Base-by-base conservation (phyloP, 345 rosid species). In the Citrus mangshanensis region DNA sequence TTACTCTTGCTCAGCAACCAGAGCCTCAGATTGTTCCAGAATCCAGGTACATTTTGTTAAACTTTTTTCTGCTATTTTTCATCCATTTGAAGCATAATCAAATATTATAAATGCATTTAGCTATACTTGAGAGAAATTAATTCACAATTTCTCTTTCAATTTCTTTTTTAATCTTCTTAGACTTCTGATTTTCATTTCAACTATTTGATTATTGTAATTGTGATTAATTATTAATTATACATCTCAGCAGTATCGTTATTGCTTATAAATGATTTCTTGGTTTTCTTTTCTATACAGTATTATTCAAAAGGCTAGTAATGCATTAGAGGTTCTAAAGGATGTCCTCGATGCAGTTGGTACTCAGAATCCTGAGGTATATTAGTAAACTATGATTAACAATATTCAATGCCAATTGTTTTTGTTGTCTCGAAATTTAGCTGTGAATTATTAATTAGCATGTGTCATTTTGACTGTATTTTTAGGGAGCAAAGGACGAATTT, bases 401-500 rank as follows among this genome's bases (percentile, higher is more conserved):
- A 21, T 0, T 19, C 34, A 71, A 30, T 65, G 28, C 60, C 66
- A 56, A 60, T 37, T 61, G 56, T 6, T 18, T 56, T 73, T 75
- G 62, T 32, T 38, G 24, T 38, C 24, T 71, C 69, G 22, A 74
- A 68, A 16, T 72, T 77, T 70, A 78, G 59, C 37, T 40, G 34
- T 71, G 60, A 61, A 65, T 68, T 80, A 38, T 62, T 66, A 72
- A 42, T 42, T 59, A 32, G 40, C 37, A 46, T 40, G 40, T 46
- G 54, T 59, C 40, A 9, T 65, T 25, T 59, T 79, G 60, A 67
- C 69, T 61, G 40, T 66, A 7, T 58, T 88, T 79, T 77, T 78
- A 94, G 99, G 95, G 88, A 73, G 97, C 90, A 68, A 91, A 85
- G 83, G 95, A 92, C 82, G 97, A 96, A 85, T 96, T 96, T 82